phyloP scores from a whole-genome alignment of 2,329 filamentous ascomycete genomes.

The Aciculosporium take region DNA sequence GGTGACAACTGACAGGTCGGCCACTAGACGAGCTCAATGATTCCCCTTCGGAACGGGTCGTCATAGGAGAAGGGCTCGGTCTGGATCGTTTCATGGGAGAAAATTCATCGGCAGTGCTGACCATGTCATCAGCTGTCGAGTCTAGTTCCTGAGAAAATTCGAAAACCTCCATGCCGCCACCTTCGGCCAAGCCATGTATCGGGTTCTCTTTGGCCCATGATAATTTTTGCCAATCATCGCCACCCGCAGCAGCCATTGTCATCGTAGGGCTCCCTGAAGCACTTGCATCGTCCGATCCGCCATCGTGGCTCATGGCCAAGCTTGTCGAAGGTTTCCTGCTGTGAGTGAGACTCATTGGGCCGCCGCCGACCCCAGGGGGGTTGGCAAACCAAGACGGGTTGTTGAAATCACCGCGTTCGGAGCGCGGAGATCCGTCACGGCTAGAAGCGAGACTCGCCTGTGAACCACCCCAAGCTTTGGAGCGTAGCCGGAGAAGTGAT shows the following conservation, averaged over 20 bases:
- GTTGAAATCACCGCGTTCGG: conserved; percentile 32
- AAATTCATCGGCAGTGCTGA: background rate
- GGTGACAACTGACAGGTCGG: conserved; percentile 25
- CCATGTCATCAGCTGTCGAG: background rate
- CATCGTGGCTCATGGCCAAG: conserved; percentile 32
- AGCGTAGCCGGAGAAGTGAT: conserved; percentile 57
- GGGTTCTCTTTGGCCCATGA: conserved; percentile 1
- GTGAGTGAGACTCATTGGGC: conserved; percentile 14
- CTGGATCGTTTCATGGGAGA: background rate
- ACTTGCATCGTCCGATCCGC: conserved; percentile 33
- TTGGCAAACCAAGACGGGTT: conserved; percentile 4
- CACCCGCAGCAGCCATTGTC: conserved; percentile 24
- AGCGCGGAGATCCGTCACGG: conserved; percentile 35
- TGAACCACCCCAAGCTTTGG: conserved; percentile 68
- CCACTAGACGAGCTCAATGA: conserved; percentile 8
- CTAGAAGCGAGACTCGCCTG: conserved; percentile 53
- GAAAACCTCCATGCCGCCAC: background rate
- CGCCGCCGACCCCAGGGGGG: conserved; percentile 1
- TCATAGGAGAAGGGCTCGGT: conserved; percentile 1
- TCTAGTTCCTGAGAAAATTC: no score
- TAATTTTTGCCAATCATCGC: background rate
- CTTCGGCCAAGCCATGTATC: background rate
- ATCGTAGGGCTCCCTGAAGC: conserved; percentile 36
- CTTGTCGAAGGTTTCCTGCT: conserved; percentile 35
- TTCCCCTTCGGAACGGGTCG: conserved; percentile 1